phyloP scores from a whole-genome alignment of 1,139 yeast genomes.

The Yamadazyma atlantica region DNA sequence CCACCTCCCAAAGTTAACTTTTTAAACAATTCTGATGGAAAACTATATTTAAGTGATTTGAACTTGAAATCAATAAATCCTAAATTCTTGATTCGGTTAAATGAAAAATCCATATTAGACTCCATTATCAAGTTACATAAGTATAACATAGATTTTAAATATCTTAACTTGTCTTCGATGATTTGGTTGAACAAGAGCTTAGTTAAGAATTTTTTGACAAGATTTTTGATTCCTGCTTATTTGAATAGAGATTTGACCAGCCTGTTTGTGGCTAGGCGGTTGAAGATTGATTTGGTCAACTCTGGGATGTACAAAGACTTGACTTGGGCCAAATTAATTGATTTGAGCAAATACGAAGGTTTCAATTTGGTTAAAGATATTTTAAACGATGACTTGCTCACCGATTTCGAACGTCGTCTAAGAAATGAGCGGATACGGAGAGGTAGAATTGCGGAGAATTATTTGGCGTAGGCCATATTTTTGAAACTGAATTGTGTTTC shows the following conservation, averaged over 20 bases:
- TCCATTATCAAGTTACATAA: conserved; percentile 27
- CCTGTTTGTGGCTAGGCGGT: conserved; percentile 15
- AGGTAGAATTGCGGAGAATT: conserved; percentile 49
- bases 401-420: conserved; percentile 29
- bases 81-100: conserved; percentile 28
- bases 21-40: conserved; percentile 38
- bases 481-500: background rate
- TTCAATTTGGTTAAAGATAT: conserved; percentile 31
- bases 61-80: conserved; percentile 40
- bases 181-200: conserved; percentile 52
- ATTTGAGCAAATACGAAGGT: conserved; percentile 30
- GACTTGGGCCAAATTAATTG: conserved; percentile 51
- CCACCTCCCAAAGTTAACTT: conserved; percentile 36
- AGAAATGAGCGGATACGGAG: conserved; percentile 38
- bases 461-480: conserved; percentile 22
- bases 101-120: conserved; percentile 39
- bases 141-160: conserved; percentile 18
- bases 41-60: conserved; percentile 42
- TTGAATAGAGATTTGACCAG: conserved; percentile 5
- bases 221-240: conserved; percentile 10
- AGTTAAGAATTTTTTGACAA: conserved; percentile 32
- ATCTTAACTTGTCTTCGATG: conserved; percentile 44
- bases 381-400: conserved; percentile 30
- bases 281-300: conserved; percentile 47
- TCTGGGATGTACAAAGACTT: conserved; percentile 60